These are phyloP conservation scores for Diospyros kaki DNA, from an alignment of 148 eudicot species.

Conservation along the genomic window DNA sequence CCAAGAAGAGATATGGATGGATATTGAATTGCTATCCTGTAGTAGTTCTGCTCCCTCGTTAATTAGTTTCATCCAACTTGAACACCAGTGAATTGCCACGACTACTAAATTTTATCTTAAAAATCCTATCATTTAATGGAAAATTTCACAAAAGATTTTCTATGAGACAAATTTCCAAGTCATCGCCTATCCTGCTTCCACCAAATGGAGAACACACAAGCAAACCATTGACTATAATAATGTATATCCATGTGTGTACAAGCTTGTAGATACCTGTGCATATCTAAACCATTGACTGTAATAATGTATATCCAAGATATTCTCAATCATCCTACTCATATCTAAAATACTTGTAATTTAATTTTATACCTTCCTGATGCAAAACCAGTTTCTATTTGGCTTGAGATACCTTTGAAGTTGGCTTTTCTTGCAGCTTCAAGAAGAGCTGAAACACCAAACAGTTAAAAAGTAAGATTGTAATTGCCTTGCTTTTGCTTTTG, in stretches of 20 bases:
- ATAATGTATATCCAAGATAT: background rate
- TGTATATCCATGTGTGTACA: background rate
- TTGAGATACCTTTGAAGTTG: conserved; percentile 64
- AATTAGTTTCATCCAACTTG: conserved; percentile 4
- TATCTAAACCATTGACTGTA: background rate
- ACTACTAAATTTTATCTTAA: background rate
- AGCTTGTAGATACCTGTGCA: background rate
- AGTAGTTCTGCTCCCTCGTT: background rate
- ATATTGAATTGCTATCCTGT: background rate
- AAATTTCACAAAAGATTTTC: background rate
- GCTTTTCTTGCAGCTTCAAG: conserved; percentile 83
- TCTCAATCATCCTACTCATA: background rate
- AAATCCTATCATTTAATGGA: background rate
- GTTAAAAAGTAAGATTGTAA: conserved; percentile 7
- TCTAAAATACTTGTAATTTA: background rate
- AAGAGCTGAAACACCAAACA: conserved; percentile 55
- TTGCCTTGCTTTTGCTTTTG: background rate
- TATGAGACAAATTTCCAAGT: background rate
- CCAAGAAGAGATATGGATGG: background rate
- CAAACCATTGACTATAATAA: background rate
- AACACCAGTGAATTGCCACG: background rate
- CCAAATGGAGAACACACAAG: background rate
- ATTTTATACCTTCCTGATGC: conserved; percentile 74
- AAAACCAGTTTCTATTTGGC: conserved; percentile 83
- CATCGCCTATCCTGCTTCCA: background rate